Evolutionary conservation across 139 green algal species (phyloP).

Genomic region (Asterochloris sp.): DNA sequence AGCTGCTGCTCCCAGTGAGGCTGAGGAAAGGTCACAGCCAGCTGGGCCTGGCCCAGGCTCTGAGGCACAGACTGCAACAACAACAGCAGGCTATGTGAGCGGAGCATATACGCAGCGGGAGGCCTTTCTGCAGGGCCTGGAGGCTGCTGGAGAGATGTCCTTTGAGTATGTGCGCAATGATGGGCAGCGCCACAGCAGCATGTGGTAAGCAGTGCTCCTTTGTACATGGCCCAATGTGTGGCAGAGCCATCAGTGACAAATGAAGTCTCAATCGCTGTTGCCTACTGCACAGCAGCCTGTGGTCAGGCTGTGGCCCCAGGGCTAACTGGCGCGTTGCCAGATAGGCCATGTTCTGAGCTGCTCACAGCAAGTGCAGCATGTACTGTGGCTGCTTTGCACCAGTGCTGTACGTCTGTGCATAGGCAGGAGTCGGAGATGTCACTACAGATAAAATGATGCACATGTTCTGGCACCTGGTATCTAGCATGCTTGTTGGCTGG

Average conservation of each 20-base stretch:
- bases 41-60: too few species aligned
- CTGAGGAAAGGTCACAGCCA: neutral
- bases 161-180: conserved; percentile 73
- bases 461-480: neutral
- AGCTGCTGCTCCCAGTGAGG: neutral
- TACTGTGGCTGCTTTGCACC: neutral
- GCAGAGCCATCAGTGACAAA: too few species aligned
- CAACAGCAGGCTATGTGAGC: neutral
- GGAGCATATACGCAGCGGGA: conserved; percentile 60
- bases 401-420: neutral
- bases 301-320: neutral
- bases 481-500: neutral
- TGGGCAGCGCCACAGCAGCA: conserved; percentile 41
- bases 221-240: too few species aligned
- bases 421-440: neutral
- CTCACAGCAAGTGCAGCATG: neutral
- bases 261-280: too few species aligned
- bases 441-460: neutral
- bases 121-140: conserved; percentile 48
- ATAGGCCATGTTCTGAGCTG: neutral
- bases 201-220: conserved; percentile 30
- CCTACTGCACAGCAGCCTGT: too few species aligned
- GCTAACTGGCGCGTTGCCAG: neutral
- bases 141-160: conserved; percentile 55
- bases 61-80: neutral